A percentile compares a stretch with the other conserved stretches of the same genome.
Conservation (phyloP, 2,329 filamentous ascomycete genomes). For the Penicillium sclerotiorum region DNA sequence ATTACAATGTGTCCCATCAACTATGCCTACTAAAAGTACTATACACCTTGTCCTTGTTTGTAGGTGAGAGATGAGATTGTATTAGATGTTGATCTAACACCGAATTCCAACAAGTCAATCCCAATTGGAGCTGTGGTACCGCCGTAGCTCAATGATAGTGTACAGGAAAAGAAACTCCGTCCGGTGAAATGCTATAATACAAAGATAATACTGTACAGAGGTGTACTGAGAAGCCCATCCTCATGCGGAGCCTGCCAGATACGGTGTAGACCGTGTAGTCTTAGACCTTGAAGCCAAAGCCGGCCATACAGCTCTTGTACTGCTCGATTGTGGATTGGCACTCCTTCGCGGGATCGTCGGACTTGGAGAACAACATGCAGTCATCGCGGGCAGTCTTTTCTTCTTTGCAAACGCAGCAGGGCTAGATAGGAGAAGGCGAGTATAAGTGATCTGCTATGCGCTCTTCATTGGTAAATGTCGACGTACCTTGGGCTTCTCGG, state of each 20-base stretch:
- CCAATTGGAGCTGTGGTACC: too few species aligned
- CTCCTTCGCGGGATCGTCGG: slow-evolving; percentile 75
- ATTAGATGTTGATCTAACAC: background rate
- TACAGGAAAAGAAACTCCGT: slow-evolving; percentile 17
- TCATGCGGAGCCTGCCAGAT: background rate
- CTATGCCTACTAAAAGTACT: too few species aligned
- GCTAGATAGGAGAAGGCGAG: slow-evolving; percentile 55
- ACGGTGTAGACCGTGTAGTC: too few species aligned
- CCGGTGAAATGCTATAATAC: slow-evolving; percentile 27
- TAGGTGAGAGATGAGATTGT: slow-evolving; percentile 1
- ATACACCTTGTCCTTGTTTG: too few species aligned
- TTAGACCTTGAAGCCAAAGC: slow-evolving; percentile 78
- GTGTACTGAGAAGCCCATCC: background rate
- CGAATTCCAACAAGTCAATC: background rate
- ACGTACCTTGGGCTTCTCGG: slow-evolving; percentile 44
- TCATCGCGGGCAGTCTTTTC: slow-evolving; percentile 93
- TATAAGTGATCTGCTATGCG: background rate
- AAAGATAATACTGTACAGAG: slow-evolving; percentile 18
- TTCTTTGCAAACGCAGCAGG: slow-evolving; percentile 96
- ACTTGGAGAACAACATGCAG: slow-evolving; percentile 96
- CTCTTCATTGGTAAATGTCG: slow-evolving; percentile 1
- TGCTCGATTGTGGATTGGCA: slow-evolving; percentile 81
- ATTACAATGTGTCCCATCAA: background rate
- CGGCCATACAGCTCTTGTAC: slow-evolving; percentile 90
- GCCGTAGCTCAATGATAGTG: too few species aligned